Evolutionary conservation across 768 basidiomycete species (phyloP).

Genomic region (Brasilioporus rufonigricans): DNA sequence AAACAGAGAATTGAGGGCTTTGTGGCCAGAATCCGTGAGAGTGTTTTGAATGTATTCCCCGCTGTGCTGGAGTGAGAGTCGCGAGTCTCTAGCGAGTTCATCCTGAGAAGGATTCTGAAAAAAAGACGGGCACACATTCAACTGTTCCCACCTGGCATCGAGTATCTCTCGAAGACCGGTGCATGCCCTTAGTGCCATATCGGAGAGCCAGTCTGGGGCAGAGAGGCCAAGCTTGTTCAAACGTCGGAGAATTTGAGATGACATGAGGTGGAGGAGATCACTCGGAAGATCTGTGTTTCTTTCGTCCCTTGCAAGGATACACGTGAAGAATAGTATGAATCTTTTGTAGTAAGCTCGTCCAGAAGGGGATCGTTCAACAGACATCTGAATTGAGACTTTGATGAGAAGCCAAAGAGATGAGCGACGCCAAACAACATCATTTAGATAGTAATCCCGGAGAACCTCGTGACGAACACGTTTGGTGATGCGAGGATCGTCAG

Average conservation of each 20-base stretch:
- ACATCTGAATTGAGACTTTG: too few species aligned
- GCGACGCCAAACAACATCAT: too few species aligned
- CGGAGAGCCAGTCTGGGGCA: background rate
- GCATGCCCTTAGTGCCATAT: background rate
- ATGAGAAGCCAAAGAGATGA: too few species aligned
- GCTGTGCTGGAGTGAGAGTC: constrained; percentile 27
- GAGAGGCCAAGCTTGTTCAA: background rate
- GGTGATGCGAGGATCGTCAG: too few species aligned
- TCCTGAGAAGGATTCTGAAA: background rate
- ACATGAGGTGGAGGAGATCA: background rate
- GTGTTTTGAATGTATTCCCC: background rate
- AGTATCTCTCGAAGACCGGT: constrained; percentile 15
- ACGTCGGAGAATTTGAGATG: too few species aligned
- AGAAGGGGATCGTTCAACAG: too few species aligned
- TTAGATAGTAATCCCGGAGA: too few species aligned
- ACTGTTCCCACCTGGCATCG: constrained; percentile 31
- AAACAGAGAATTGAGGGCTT: background rate
- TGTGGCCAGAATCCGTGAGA: background rate
- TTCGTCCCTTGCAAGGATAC: background rate
- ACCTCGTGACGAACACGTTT: too few species aligned
- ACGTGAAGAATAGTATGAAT: background rate
- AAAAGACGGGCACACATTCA: constrained; percentile 20
- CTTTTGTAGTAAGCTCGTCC: too few species aligned
- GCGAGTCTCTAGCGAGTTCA: constrained; percentile 23
- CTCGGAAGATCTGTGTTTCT: background rate